Percentiles rank a stretch among this genome's conserved stretches.
These are phyloP conservation scores for Coemansia sp. DNA, from an alignment of 192 early-diverging fungal genomes.

Conservation along the genomic window DNA sequence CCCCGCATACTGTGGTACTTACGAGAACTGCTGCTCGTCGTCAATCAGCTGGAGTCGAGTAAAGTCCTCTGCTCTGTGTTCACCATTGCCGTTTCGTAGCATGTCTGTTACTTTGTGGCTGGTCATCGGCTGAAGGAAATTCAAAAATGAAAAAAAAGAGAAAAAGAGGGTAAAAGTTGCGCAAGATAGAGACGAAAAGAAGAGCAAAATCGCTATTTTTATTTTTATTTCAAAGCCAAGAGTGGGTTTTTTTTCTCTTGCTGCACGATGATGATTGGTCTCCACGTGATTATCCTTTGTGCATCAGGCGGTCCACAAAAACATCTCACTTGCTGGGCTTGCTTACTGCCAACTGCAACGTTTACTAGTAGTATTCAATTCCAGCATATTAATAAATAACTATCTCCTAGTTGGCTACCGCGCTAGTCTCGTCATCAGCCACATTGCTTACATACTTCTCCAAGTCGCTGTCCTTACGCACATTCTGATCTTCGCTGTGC, in stretches of 20 bases:
- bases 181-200: neutral
- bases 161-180: neutral
- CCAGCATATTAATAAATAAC: neutral
- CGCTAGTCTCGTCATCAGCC: neutral
- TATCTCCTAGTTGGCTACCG: neutral
- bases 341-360: neutral
- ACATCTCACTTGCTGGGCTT: neutral
- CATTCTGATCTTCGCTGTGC: conserved; percentile 28
- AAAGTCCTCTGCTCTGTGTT: conserved; percentile 1
- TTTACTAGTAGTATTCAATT: neutral
- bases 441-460: neutral
- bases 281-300: neutral
- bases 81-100: neutral
- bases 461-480: neutral
- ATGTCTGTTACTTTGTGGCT: neutral
- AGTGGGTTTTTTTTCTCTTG: neutral
- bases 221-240: too few species aligned
- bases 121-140: conserved; percentile 7
- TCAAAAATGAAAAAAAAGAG: neutral
- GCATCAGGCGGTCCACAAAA: neutral
- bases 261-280: conserved; percentile 7
- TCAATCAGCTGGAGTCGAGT: conserved; percentile 53
- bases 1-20: conserved; percentile 31
- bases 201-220: neutral
- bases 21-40: conserved; percentile 54